Percentiles rank a stretch among this genome's conserved stretches.
Evolutionary conservation across 2,329 filamentous ascomycete species (phyloP).

Genomic region (Colletotrichum camelliae): DNA sequence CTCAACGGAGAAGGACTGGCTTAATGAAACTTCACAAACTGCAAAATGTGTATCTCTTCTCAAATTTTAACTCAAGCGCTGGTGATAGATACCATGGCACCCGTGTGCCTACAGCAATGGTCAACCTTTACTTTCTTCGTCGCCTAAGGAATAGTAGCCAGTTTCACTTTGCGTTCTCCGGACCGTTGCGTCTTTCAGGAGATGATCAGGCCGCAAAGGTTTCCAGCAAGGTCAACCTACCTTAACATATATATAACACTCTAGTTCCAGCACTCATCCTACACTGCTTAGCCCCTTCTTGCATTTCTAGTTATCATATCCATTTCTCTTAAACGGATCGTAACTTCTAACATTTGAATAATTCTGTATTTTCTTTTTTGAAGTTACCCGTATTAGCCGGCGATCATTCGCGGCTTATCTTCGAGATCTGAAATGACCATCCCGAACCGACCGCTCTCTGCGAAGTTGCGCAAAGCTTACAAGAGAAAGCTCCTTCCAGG

Average conservation of each 20-base stretch:
- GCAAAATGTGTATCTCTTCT: neutral
- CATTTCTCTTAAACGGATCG: neutral
- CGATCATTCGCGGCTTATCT: neutral
- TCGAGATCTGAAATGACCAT: neutral
- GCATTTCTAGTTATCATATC: no score
- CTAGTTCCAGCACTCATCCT: no score
- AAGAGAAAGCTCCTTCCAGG: neutral
- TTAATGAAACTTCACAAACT: neutral
- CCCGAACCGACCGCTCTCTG: neutral
- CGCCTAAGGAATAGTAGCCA: neutral
- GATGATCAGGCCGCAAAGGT: neutral
- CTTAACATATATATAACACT: neutral
- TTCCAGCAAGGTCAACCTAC: neutral
- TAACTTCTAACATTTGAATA: neutral
- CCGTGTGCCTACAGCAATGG: neutral
- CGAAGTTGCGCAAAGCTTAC: neutral
- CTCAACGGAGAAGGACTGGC: neutral
- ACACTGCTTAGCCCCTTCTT: no score
- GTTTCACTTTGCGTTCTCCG: neutral
- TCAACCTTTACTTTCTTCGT: neutral
- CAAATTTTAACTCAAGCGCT: neutral
- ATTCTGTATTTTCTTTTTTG: neutral
- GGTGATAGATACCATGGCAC: neutral
- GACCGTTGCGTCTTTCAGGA: neutral
- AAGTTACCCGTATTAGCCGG: neutral